These are phyloP conservation scores for Fusarium denticulatum DNA, from an alignment of 2,329 filamentous ascomycete genomes.

Conservation along the genomic window DNA sequence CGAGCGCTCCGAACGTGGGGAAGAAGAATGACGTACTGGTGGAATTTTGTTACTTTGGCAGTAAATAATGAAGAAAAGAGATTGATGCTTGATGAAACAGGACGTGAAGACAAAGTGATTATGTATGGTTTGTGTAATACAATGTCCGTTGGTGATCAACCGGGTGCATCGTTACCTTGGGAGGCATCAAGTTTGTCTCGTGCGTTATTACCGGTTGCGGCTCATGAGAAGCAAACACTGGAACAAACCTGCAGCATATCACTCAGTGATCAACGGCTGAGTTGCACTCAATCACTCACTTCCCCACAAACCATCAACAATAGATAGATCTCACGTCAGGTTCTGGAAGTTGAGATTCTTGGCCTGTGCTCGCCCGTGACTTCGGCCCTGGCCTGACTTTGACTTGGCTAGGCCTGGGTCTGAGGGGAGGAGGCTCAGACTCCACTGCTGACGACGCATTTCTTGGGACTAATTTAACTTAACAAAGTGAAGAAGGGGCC, in stretches of 20 bases:
- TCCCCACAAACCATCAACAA: conserved; percentile 10
- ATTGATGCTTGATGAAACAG: neutral
- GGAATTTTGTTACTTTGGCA: neutral
- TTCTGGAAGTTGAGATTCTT: neutral
- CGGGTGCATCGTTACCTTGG: conserved; percentile 15
- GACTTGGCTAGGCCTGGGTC: neutral
- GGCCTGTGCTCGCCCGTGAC: conserved; percentile 11
- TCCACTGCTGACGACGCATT: conserved; percentile 38
- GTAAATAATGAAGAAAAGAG: neutral
- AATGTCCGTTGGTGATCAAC: neutral
- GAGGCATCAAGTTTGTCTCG: conserved; percentile 14
- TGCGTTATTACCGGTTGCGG: conserved; percentile 27
- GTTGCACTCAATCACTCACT: neutral
- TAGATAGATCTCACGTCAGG: neutral
- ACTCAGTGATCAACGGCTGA: neutral
- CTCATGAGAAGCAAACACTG: neutral
- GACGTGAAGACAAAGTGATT: neutral
- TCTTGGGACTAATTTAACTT: conserved; percentile 26
- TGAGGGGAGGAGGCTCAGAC: neutral
- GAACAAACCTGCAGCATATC: neutral
- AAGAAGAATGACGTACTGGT: conserved; percentile 9
- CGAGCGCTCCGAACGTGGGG: conserved; percentile 5
- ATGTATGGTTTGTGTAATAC: neutral
- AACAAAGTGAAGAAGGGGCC: neutral
- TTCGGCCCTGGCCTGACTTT: neutral